Evolutionary conservation across 257 asterid species (phyloP), one percentile per base, ranked within the genome.

Genomic region (Cruciata laevipes): DNA sequence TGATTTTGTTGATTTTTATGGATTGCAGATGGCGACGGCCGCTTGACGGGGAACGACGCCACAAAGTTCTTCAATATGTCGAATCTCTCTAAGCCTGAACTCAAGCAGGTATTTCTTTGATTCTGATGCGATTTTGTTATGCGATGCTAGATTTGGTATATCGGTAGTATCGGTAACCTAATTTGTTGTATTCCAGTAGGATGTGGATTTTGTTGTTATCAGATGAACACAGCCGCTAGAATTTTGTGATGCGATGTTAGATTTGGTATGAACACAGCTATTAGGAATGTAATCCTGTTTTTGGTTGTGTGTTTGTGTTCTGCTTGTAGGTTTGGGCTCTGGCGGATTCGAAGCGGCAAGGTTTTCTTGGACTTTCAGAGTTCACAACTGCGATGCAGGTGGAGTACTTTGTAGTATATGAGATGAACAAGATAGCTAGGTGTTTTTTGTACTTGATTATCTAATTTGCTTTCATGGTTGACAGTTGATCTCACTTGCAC

Each of bases 311-410:
- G 66, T 52, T 53, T 20, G n/a, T n/a, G 25, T 7, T 49, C 72
- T 47, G 20, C n/a, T 16, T 58, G 21, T 74, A 93, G 99, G 95
- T 93, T 33, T 90, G 99, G 99, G 97, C 95, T 52, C 82, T 93
- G 62, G 92, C 95, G 60, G 99, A 93, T 76, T 72, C 95, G 35
- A 90, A 84, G 74, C 80, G 91, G 56, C 99, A 90, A 82, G 97
- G 99, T 14, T 93, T 75, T 78, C 81, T 93, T 61, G 97, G 89
- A 65, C 79, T 90, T 62, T 78, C 81, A 68, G 99, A 93, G 79
- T 93, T 93, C 63, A 71, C 83, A 74, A 83, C 90, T 51, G 95
- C 99, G 74, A 88, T 93, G 97, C 95, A 93, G 99, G 97, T 93
- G 71, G 23, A 2, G 55, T 31, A 55, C 7, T 7, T 14, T 31